A percentile compares a stretch with the other conserved stretches of the same genome.
Evolutionary conservation across 176 grass and related monocot species (phyloP).

Genomic region (Dactylis glomerata): DNA sequence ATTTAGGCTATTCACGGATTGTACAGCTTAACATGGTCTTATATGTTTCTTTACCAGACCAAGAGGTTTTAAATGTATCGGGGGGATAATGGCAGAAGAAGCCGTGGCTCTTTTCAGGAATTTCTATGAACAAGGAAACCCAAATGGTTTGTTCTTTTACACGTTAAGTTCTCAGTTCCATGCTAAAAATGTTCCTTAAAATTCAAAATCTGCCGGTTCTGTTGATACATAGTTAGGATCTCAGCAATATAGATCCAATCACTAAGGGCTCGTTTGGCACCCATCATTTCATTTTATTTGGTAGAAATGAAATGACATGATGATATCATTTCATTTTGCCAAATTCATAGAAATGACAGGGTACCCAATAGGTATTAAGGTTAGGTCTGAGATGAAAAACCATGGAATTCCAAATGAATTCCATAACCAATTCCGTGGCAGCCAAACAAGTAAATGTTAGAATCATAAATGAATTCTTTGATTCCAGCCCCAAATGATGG

Average conservation of each 20-base stretch:
- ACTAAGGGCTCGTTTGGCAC: too few species aligned
- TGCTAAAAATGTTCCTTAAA: neutral
- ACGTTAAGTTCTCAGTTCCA: neutral
- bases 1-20: neutral
- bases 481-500: too few species aligned
- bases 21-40: neutral
- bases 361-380: too few species aligned
- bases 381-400: too few species aligned
- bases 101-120: constrained; percentile 70
- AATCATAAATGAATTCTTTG: too few species aligned
- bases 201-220: neutral
- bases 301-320: too few species aligned
- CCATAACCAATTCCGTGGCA: too few species aligned
- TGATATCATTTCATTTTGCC: too few species aligned
- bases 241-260: neutral
- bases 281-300: too few species aligned
- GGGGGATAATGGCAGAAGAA: constrained; percentile 78
- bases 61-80: constrained; percentile 77
- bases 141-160: constrained; percentile 58
- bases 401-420: too few species aligned
- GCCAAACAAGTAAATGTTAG: too few species aligned
- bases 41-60: constrained; percentile 14
- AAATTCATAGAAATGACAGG: too few species aligned
- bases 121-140: constrained; percentile 98
- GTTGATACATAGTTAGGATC: neutral